Conservation (phyloP, 805 yeast genomes). For the Candida silvatica region DNA sequence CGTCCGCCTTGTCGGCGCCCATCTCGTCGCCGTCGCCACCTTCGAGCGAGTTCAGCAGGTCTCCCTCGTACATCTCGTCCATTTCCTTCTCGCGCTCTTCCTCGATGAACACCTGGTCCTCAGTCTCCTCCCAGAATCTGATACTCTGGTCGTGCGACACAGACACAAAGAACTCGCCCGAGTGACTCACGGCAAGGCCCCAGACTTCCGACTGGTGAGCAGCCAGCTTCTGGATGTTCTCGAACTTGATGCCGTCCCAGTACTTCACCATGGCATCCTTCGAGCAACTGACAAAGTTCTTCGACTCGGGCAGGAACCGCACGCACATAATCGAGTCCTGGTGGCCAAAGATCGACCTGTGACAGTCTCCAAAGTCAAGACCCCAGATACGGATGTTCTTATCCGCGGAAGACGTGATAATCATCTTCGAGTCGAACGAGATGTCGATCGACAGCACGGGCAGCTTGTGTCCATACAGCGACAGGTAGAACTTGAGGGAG, state of each 20-base stretch:
- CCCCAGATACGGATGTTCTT: constrained; percentile 99
- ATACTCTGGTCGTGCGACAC: constrained; percentile 92
- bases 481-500: constrained; percentile 76
- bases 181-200: constrained; percentile 72
- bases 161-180: constrained; percentile 66
- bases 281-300: constrained; percentile 81
- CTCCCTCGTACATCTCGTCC: constrained; percentile 87
- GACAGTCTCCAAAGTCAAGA: constrained; percentile 97
- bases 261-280: constrained; percentile 87
- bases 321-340: constrained; percentile 93
- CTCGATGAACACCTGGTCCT: constrained; percentile 92
- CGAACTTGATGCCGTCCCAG: constrained; percentile 99
- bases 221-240: constrained; percentile 76
- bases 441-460: constrained; percentile 93
- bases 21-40: constrained; percentile 28
- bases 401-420: constrained; percentile 93
- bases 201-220: constrained; percentile 93
- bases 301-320: constrained; percentile 73
- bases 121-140: constrained; percentile 89
- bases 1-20: constrained; percentile 26
- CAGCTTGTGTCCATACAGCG: constrained; percentile 91
- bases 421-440: constrained; percentile 77
- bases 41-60: constrained; percentile 65
- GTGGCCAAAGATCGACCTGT: constrained; percentile 92
- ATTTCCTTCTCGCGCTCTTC: constrained; percentile 95